phyloP scores from a whole-genome alignment of 306 rosid genomes.

The Malus asiatica region DNA sequence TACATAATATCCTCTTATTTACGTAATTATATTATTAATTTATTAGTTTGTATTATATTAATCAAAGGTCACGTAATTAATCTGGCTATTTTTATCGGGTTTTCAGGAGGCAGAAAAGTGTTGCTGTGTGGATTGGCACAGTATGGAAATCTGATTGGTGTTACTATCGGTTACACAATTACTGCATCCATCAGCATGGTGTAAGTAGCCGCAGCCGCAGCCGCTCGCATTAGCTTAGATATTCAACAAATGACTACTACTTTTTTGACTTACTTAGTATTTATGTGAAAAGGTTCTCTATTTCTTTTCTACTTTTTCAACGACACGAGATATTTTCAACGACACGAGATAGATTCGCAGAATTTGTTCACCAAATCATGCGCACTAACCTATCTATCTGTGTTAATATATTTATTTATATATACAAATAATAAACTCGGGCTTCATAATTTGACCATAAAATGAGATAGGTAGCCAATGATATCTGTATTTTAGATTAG shows the following conservation, averaged over 20 bases:
- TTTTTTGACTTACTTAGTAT: background rate
- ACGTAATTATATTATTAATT: too few relatives aligned
- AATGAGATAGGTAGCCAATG: background rate
- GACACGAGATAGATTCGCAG: background rate
- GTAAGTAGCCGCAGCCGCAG: constrained; percentile 34
- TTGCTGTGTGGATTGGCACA: constrained; percentile 92
- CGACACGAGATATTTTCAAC: too few relatives aligned
- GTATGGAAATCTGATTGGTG: constrained; percentile 71
- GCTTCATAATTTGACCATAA: background rate
- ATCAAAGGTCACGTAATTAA: background rate
- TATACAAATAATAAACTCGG: background rate
- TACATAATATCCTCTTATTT: too few relatives aligned
- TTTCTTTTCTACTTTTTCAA: background rate
- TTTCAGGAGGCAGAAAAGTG: constrained; percentile 66
- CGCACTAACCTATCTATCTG: background rate
- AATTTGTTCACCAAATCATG: too few relatives aligned
- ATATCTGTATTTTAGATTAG: background rate
- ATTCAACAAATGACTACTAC: background rate
- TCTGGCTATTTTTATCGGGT: background rate
- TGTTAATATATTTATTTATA: background rate
- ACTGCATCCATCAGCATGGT: constrained; percentile 96
- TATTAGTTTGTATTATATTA: background rate
- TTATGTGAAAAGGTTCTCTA: background rate
- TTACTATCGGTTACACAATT: constrained; percentile 87
- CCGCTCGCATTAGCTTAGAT: background rate